Base-by-base conservation (phyloP, 768 basidiomycete genomes). In the Lentinula aciculospora region DNA sequence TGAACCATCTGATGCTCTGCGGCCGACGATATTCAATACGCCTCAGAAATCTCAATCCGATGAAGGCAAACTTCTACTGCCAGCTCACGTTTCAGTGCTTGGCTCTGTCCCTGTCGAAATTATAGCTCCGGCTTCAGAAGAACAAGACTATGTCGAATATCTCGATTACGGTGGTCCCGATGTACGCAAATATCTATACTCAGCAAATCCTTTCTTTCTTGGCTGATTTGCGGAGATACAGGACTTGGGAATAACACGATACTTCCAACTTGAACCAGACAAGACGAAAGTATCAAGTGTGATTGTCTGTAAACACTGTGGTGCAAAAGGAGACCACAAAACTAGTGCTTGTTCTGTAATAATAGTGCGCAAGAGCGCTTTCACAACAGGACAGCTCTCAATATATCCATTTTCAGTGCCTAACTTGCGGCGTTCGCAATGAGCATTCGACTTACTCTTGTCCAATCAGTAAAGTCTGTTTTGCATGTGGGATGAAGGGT, bases 401-500 rank as follows among this genome's bases (percentile, higher is more conserved):
- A 40, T 15, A 56, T 63, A 34, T 57, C 44, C 34, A 19, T 19
- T 48, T 51, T 17, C 54, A 92, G 91, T 93, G 91, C 66, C 67
- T 88, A 58, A 91, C 86, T 25, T 93, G 91, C 65, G 91, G 91
- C 58, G 88, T 79, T 29, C 82, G 86, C 50, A 81, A 92, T 64
- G 90, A 92, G 60, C 91, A 93, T 69, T 74, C 77, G 3, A 91
- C 91, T 17, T 77, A 85, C 39, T 82, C 83, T 51, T 93, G 90
- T 70, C 89, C 90, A 2, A 86, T 90, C 60, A 85, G 83, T 70
- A 92, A 92, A 69, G 84, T 80, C 0, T 93, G 91, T 65, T 92
- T 83, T 64, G 79, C 76, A 3, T 93, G 91, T 63, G 88, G 88
- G 15, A 89, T 90, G 88, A 89, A 88, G 66, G 91, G 91, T 1